phyloP scores from a whole-genome alignment of 1,139 yeast species.

The Debaryomycetaceae sp. region DNA sequence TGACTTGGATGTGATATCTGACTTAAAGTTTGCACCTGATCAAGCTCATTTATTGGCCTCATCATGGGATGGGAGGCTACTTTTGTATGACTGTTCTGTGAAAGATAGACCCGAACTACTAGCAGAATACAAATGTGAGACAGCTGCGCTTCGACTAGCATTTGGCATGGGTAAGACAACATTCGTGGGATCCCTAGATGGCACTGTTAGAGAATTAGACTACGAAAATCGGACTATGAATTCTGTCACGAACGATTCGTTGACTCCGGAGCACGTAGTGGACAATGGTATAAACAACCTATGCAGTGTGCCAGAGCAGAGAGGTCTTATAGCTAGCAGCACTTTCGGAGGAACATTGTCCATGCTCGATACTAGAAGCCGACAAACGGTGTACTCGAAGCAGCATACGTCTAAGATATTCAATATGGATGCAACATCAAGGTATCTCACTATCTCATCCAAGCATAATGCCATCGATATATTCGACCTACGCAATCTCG shows the following conservation, averaged over 20 bases:
- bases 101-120: constrained; percentile 7
- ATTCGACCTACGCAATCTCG: constrained; percentile 52
- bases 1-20: constrained; percentile 28
- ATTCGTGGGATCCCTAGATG: constrained; percentile 38
- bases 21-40: constrained; percentile 27
- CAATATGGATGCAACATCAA: constrained; percentile 55
- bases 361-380: constrained; percentile 27
- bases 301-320: constrained; percentile 18
- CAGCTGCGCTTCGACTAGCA: constrained; percentile 19
- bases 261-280: constrained; percentile 10
- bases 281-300: constrained; percentile 30
- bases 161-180: constrained; percentile 18
- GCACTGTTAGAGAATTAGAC: constrained; percentile 39
- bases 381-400: constrained; percentile 11
- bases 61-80: constrained; percentile 39
- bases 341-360: constrained; percentile 53
- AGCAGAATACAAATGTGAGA: constrained; percentile 11
- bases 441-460: constrained; percentile 54
- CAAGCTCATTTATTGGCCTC: constrained; percentile 33
- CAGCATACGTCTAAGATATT: constrained; percentile 54
- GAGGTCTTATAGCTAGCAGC: constrained; percentile 42
- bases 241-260: neutral
- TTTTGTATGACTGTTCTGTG: constrained; percentile 29
- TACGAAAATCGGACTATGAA: constrained; percentile 30
- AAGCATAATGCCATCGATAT: constrained; percentile 52